Evolutionary conservation across 2,329 filamentous ascomycete genomes (phyloP), one percentile per base, ranked within the genome.

Genomic region (Apiospora phragmitis): DNA sequence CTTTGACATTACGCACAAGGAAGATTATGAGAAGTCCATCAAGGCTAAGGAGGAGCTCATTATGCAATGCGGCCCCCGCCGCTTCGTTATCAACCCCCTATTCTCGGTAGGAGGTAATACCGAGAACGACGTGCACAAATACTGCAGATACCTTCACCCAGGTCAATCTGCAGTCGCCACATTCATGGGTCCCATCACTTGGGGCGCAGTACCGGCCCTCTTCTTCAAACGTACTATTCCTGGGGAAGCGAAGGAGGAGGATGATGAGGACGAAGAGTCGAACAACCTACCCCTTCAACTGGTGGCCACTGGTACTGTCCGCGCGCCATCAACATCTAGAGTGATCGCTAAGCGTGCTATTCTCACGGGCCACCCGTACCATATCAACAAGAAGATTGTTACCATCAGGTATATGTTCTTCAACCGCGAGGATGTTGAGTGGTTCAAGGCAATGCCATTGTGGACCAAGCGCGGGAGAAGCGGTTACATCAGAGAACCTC

Each of bases 361-460:
- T 74, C 87, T 99, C 70, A 97, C 96, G 0, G 97, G 96, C 21
- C 95, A 99, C 80, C 96, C 97, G 0, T 98, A 94, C 88, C 97
- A 99, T 85, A 99, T 99, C 81, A 94, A 99, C 89, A 98, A 97
- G 88, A 94, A 93, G 82, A 87, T 99, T 32, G 96, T 99, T 71
- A 99, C 97, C 0, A 92, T 99, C 65, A 92, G 96, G 41, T 99
- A 99, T 88, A 99, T 99, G 97, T 99, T 99, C 88, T 99, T 99
- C 90, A 97, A 95, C 85, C 87, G 92, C 67, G 94, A 95, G 77
- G 97, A 99, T 75, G 94, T 99, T 42, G 90, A 93, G 75, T 99
- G 96, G 95, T 99, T 98, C 89, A 97, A 97, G 85, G 95, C 95
- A 0, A 81, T 99, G 79, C 95, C 96, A 72, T 83, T 99, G 73